Conservation (phyloP, 2,329 filamentous ascomycete species). For the Plenodomus lindquistii region DNA sequence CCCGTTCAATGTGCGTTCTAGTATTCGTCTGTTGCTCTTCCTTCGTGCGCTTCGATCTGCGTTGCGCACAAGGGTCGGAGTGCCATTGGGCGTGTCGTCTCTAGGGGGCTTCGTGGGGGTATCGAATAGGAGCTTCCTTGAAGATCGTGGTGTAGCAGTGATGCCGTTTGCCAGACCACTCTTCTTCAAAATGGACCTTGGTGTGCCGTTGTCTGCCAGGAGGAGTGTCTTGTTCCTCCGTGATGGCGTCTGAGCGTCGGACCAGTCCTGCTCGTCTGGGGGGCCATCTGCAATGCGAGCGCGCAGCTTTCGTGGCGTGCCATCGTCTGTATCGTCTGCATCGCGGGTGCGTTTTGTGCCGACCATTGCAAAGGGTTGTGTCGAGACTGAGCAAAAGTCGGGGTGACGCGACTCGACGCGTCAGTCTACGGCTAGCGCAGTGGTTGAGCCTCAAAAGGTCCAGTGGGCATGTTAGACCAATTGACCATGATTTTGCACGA, state of each 20-base stretch:
- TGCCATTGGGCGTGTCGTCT: slow-evolving; percentile 47
- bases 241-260: slow-evolving; percentile 38
- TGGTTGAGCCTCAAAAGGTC: not conserved
- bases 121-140: slow-evolving; percentile 52
- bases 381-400: slow-evolving; percentile 4
- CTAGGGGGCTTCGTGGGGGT: slow-evolving; percentile 46
- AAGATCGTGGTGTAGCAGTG: slow-evolving; percentile 48
- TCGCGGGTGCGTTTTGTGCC: slow-evolving; percentile 39
- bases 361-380: slow-evolving; percentile 25
- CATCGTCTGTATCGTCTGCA: slow-evolving; percentile 22
- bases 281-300: slow-evolving; percentile 15
- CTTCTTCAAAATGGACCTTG: slow-evolving; percentile 42
- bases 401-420: slow-evolving; percentile 30
- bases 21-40: slow-evolving; percentile 78
- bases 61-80: slow-evolving; percentile 68
- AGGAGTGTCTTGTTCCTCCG: slow-evolving; percentile 26
- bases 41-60: slow-evolving; percentile 83
- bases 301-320: slow-evolving; percentile 33
- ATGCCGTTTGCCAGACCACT: slow-evolving; percentile 21
- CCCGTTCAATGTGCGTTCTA: slow-evolving; percentile 70
- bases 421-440: slow-evolving; percentile 14
- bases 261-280: slow-evolving; percentile 21
- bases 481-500: too few species aligned
- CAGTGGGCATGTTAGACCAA: not conserved
- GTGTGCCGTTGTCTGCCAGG: slow-evolving; percentile 32